Conservation (phyloP, 164 flowering plant species). For the Annona squamosa region DNA sequence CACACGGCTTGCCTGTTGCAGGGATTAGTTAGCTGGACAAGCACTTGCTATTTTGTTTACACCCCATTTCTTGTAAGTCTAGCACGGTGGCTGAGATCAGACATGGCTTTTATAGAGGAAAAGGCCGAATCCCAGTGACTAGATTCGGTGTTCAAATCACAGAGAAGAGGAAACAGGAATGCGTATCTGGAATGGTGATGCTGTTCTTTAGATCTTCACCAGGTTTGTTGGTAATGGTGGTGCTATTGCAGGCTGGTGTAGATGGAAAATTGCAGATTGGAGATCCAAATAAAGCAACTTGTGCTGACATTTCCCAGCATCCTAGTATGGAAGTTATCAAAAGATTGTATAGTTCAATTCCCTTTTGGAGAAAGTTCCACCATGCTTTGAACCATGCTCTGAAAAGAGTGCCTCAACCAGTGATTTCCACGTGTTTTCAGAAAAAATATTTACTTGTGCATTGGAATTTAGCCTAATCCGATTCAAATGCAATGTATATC, state of each 20-base stretch:
- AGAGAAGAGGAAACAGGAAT: neutral
- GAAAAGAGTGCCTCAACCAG: neutral
- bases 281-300: neutral
- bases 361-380: neutral
- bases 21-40: constrained; percentile 80
- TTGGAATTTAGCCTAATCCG: neutral
- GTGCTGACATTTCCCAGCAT: neutral
- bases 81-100: constrained; percentile 63
- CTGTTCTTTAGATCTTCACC: neutral
- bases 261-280: neutral
- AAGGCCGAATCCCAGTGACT: neutral
- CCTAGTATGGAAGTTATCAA: neutral
- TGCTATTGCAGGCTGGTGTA: neutral
- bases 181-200: neutral
- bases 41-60: constrained; percentile 83
- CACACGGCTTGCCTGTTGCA: constrained; percentile 20
- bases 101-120: constrained; percentile 9
- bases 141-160: neutral
- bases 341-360: neutral
- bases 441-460: neutral
- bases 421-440: neutral
- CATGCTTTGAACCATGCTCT: neutral
- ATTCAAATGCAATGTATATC: neutral
- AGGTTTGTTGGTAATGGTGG: neutral
- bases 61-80: constrained; percentile 62